phyloP scores from a whole-genome alignment of 73 alveolate genomes.

The Paramecium caudatum region DNA sequence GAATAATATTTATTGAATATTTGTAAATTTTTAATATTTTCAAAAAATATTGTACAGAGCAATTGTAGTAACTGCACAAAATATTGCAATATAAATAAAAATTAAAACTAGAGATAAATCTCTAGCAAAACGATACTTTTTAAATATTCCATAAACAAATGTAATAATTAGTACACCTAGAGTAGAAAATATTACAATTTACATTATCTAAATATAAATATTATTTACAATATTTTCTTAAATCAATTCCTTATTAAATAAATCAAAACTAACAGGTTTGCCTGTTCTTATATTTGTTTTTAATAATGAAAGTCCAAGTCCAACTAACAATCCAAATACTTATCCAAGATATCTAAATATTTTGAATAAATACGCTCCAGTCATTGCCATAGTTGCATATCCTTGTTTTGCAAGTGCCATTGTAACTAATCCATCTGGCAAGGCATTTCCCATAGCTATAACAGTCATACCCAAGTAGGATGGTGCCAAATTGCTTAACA shows the following conservation, averaged over 20 bases:
- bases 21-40: no score
- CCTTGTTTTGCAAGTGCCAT: slow-evolving; percentile 54
- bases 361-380: slow-evolving; percentile 66
- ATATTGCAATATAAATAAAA: not conserved
- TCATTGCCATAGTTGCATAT: slow-evolving; percentile 41
- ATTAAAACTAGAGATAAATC: slow-evolving; percentile 9
- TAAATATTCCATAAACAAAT: slow-evolving; percentile 7
- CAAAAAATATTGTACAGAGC: no score
- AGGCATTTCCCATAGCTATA: slow-evolving; percentile 63
- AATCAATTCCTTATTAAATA: not conserved
- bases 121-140: slow-evolving; percentile 36
- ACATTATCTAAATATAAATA: not conserved
- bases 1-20: no score
- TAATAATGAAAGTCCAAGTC: not conserved
- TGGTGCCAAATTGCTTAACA: slow-evolving; percentile 13
- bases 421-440: slow-evolving; percentile 62
- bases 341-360: slow-evolving; percentile 41
- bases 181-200: not conserved
- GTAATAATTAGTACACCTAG: not conserved
- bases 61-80: not conserved
- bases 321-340: slow-evolving; percentile 53
- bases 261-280: not conserved
- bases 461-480: slow-evolving; percentile 60
- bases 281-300: slow-evolving; percentile 8
- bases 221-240: slow-evolving; percentile 4